Evolutionary conservation across 208 protist genomes (phyloP), one percentile per base, ranked within the genome.

Genomic region (Trypanosoma cruzi): DNA sequence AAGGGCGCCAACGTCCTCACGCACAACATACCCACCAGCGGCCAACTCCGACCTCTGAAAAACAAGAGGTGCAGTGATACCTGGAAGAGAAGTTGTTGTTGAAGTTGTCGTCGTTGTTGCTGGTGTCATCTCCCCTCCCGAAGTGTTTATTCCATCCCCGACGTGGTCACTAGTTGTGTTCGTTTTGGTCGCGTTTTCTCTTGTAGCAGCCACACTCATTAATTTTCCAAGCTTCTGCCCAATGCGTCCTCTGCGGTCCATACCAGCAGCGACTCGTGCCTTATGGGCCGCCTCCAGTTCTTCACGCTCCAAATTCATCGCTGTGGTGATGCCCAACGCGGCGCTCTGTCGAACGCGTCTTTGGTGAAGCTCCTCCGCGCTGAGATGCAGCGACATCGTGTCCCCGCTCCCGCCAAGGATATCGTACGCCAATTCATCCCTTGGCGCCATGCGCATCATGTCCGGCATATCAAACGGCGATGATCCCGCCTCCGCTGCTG

Each of bases 351-450:
- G 79, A 20, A 96, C 73, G 13, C 90, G 87, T n/a, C 71, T 74
- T 24, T 71, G 77, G 65, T 93, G 86, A 16, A 96, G 61, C 64
- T 92, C 88, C 74, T 96, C 90, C 2, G 88, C 88, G 26, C 82
- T 84, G 6, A 92, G 60, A 28, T 73, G 73, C 50, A 96, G 55
- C 37, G 73, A 58, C 0, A 71, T 44, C 4, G 70, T 42, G 0
- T 44, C 71, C 4, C 54, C 1, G 34, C 24, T 14, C 7, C 32
- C 59, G 48, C 29, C n/a, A 75, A 53, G 60, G n/a, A 22, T 60
- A 7, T 6, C 34, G 34, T 31, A 26, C 4, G 58, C 58, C 1
- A 22, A 54, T 11, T 54, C 37, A 28, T 28, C 40, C 20, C 16
- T 49, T 6, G 14, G 14, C 28, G 46, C 7, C 20, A 18, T 29